Percentiles rank a stretch among this genome's conserved stretches.
Conservation (phyloP, 2,329 filamentous ascomycete genomes). For the Aspergillus fructus region DNA sequence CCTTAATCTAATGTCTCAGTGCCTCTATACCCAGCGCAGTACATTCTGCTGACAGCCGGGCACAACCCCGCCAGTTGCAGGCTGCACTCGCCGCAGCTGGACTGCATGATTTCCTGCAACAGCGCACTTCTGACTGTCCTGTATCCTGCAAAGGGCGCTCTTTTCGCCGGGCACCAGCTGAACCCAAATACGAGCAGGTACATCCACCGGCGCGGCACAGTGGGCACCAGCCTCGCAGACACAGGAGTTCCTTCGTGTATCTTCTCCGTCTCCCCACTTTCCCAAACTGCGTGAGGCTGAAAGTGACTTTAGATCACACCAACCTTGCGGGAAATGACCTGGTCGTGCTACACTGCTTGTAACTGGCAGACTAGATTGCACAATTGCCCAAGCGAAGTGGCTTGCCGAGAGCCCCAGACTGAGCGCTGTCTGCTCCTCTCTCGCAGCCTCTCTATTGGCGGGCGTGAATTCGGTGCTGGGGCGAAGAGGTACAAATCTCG, state of each 20-base stretch:
- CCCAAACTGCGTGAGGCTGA: constrained; percentile 3
- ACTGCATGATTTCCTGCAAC: neutral
- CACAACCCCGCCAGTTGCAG: neutral
- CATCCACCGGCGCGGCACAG: neutral
- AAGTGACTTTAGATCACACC: constrained; percentile 1
- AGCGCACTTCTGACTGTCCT: neutral
- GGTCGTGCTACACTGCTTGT: neutral
- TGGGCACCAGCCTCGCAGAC: neutral
- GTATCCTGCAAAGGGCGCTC: neutral
- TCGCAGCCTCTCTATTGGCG: neutral
- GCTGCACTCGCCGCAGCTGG: neutral
- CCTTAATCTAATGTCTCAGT: neutral
- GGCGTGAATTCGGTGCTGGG: neutral
- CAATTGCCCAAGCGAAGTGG: neutral
- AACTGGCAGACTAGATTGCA: too few relatives aligned
- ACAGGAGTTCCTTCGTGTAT: neutral
- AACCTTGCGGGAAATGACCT: neutral
- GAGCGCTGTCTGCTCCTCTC: neutral
- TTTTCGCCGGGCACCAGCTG: neutral
- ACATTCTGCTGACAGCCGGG: neutral
- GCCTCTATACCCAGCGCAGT: neutral
- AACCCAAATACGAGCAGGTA: neutral
- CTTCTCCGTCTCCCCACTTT: neutral
- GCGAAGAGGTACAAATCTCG: neutral
- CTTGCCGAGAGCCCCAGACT: neutral